Conservation (phyloP, 345 rosid species). For the Noccaea bulbosa region DNA sequence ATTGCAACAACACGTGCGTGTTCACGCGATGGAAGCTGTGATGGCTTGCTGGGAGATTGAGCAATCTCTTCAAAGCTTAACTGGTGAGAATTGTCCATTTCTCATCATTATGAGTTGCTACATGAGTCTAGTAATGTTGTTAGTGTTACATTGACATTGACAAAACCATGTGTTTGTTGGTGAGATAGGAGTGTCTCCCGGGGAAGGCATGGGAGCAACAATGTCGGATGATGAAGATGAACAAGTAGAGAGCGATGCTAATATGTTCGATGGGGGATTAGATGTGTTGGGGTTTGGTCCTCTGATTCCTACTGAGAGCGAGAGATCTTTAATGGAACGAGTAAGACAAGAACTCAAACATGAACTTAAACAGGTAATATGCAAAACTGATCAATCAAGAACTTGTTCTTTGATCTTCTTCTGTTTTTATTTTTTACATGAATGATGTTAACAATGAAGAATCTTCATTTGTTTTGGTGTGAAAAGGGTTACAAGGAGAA, state of each 20-base stretch:
- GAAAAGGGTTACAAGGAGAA: constrained; percentile 94
- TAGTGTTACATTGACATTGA: background rate
- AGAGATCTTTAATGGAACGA: constrained; percentile 96
- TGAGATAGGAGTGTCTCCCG: constrained; percentile 87
- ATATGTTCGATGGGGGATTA: constrained; percentile 75
- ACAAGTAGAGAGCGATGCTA: constrained; percentile 84
- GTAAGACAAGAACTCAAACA: constrained; percentile 96
- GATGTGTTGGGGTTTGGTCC: constrained; percentile 97
- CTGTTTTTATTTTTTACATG: background rate
- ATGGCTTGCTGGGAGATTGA: constrained; percentile 99
- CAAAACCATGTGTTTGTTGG: constrained; percentile 4
- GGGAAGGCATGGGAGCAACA: constrained; percentile 96
- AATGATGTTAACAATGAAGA: constrained; percentile 28
- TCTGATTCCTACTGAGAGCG: constrained; percentile 91
- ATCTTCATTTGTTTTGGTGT: constrained; percentile 12
- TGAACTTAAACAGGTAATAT: constrained; percentile 85
- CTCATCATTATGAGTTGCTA: background rate
- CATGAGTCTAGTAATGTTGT: background rate
- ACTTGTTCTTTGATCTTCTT: background rate
- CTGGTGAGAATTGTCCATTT: constrained; percentile 50
- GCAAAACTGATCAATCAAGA: background rate
- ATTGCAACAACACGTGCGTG: constrained; percentile 96
- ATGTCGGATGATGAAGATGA: constrained; percentile 99
- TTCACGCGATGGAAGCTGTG: constrained; percentile 99
- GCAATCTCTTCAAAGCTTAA: constrained; percentile 94